Conservation (phyloP, 768 basidiomycete genomes). For the Strobilomyces echinocephalus region DNA sequence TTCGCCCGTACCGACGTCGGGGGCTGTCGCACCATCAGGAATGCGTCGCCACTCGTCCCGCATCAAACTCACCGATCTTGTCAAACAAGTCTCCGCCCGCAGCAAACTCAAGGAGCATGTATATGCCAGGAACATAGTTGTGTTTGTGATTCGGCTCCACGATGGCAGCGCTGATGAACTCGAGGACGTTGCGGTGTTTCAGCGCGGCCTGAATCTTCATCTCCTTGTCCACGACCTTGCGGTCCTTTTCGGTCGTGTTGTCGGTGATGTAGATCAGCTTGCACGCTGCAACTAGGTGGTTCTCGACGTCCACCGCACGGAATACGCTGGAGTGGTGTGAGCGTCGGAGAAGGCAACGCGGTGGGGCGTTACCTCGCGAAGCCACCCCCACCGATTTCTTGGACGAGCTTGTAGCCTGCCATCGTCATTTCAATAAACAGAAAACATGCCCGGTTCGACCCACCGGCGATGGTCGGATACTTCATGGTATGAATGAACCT, state of each 20-base stretch:
- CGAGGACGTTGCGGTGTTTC: conserved; percentile 75
- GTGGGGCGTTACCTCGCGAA: conserved; percentile 62
- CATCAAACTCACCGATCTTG: conserved; percentile 76
- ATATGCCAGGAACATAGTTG: conserved; percentile 73
- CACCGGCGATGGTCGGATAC: conserved; percentile 32
- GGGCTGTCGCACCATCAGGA: conserved; percentile 47
- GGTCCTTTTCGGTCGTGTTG: conserved; percentile 58
- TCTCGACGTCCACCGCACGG: conserved; percentile 66
- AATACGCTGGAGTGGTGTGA: conserved; percentile 56
- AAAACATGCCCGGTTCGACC: neutral
- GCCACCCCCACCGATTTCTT: conserved; percentile 82
- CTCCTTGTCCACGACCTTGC: conserved; percentile 86
- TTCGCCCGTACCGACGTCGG: conserved; percentile 82
- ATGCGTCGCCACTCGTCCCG: neutral
- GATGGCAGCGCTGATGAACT: conserved; percentile 74
- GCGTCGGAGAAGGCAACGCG: neutral
- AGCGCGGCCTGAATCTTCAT: conserved; percentile 82
- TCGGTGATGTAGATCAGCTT: conserved; percentile 70
- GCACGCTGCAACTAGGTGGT: conserved; percentile 76
- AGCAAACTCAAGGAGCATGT: conserved; percentile 90
- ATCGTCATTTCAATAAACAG: neutral
- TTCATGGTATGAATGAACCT: conserved; percentile 16
- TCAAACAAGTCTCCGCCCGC: conserved; percentile 96
- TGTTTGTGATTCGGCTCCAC: conserved; percentile 59
- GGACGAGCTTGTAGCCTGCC: conserved; percentile 63